A percentile compares a stretch with the other conserved stretches of the same genome.
Conservation (phyloP, 148 eudicot genomes). For the Camellia lanceoleosa region DNA sequence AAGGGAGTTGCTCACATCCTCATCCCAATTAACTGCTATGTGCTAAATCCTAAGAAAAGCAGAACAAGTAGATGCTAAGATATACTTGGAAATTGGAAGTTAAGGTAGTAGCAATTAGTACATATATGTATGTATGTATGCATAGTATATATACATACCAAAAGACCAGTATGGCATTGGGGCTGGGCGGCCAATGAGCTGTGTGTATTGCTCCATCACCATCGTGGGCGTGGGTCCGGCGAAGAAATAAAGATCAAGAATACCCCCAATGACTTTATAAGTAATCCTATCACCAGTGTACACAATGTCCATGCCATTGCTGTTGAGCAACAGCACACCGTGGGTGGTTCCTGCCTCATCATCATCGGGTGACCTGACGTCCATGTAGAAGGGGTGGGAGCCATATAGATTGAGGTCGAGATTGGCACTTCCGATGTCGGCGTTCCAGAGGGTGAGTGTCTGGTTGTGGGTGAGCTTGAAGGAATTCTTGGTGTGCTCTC, state of each 20-base stretch:
- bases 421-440: constrained; percentile 47
- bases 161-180: constrained; percentile 98
- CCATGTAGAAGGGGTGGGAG: constrained; percentile 82
- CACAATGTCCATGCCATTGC: constrained; percentile 85
- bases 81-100: background rate
- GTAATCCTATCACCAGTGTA: constrained; percentile 67
- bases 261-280: constrained; percentile 78
- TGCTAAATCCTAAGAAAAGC: background rate
- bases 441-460: constrained; percentile 70
- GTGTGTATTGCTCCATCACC: constrained; percentile 72
- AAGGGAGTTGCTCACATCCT: background rate
- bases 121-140: background rate
- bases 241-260: constrained; percentile 68
- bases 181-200: constrained; percentile 72
- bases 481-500: constrained; percentile 65
- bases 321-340: constrained; percentile 69
- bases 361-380: constrained; percentile 45
- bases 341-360: constrained; percentile 41
- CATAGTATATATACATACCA: constrained; percentile 34
- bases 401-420: constrained; percentile 65
- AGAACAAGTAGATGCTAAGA: background rate
- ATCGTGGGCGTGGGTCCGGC: constrained; percentile 52
- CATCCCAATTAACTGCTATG: background rate
- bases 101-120: background rate
- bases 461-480: constrained; percentile 58